These are phyloP conservation scores for Claviceps digitariae DNA, from an alignment of 2,329 filamentous ascomycete genomes.

Conservation along the genomic window DNA sequence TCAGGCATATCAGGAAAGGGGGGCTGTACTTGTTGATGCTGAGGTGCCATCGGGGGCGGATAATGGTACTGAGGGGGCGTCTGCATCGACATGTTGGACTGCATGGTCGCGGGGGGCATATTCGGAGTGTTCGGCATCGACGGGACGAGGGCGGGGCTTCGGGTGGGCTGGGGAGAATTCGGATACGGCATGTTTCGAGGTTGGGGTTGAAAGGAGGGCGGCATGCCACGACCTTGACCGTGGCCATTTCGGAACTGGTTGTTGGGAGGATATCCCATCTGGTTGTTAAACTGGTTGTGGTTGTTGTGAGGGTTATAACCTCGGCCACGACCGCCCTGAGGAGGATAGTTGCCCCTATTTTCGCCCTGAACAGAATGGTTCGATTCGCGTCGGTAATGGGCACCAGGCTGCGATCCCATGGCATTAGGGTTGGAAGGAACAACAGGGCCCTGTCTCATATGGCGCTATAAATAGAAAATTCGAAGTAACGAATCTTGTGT, in stretches of 20 bases:
- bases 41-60: constrained; percentile 41
- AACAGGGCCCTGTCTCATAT: constrained; percentile 54
- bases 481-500: background rate
- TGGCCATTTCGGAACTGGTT: constrained; percentile 27
- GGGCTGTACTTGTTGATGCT: constrained; percentile 48
- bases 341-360: constrained; percentile 37
- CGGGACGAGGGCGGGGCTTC: constrained; percentile 52
- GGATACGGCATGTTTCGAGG: constrained; percentile 31
- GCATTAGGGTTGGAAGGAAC: constrained; percentile 47
- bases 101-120: constrained; percentile 46
- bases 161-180: constrained; percentile 52
- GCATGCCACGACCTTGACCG: constrained; percentile 39
- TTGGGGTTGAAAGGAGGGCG: constrained; percentile 31
- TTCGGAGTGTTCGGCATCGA: constrained; percentile 57
- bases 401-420: constrained; percentile 48
- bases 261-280: constrained; percentile 30
- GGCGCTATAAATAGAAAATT: constrained; percentile 36
- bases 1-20: constrained; percentile 24
- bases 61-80: constrained; percentile 50
- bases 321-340: constrained; percentile 36
- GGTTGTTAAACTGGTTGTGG: constrained; percentile 32
- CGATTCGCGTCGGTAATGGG: constrained; percentile 74
- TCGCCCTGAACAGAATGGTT: constrained; percentile 60
- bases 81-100: constrained; percentile 47
- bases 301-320: constrained; percentile 29